Conservation (phyloP, 2,329 filamentous ascomycete species). For the Fusarium sp. region DNA sequence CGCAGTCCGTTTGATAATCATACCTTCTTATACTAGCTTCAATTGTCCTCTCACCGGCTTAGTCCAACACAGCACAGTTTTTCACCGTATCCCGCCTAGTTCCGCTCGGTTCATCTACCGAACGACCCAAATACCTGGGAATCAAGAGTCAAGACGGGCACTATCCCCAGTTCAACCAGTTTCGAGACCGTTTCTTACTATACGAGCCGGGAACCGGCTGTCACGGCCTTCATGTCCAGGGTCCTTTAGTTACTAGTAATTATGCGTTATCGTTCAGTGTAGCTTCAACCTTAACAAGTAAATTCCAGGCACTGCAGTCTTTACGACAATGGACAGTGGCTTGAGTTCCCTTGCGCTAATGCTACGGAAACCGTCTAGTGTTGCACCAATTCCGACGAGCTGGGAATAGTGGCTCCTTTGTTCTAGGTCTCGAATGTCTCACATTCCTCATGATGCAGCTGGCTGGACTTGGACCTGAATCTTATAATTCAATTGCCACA, state of each 20-base stretch:
- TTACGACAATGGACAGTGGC: background rate
- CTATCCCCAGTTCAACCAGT: background rate
- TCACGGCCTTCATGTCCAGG: background rate
- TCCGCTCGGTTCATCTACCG: background rate
- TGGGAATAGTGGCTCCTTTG: constrained; percentile 12
- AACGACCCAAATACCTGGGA: background rate
- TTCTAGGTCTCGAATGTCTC: constrained; percentile 8
- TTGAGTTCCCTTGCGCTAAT: background rate
- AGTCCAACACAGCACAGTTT: background rate
- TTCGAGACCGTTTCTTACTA: background rate
- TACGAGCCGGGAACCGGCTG: background rate
- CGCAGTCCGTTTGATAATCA: background rate
- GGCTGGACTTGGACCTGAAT: background rate
- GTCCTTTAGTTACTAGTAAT: background rate
- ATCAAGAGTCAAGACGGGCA: background rate
- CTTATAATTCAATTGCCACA: background rate
- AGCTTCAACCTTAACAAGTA: background rate
- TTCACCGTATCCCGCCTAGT: background rate
- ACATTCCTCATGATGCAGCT: constrained; percentile 2
- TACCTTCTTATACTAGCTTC: background rate
- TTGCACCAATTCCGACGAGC: background rate
- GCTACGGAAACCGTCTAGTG: constrained; percentile 11
- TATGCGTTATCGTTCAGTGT: background rate
- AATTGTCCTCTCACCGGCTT: background rate
- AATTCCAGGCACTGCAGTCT: background rate